Evolutionary conservation across 2,329 filamentous ascomycete genomes (phyloP).

Genomic region (Dactylellina haptotyla): DNA sequence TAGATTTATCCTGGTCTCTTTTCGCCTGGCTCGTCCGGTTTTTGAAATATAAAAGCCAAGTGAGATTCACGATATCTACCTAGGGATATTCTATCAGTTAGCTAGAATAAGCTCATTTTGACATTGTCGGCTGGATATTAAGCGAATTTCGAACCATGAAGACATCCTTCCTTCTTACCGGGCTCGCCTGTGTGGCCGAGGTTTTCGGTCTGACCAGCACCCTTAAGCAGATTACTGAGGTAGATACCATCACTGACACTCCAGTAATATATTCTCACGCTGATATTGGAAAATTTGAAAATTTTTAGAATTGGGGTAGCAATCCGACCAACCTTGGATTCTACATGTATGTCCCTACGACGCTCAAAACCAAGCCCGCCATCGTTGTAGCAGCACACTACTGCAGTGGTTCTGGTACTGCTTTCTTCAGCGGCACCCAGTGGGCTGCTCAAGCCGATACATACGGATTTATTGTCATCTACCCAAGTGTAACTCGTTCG

Average conservation of each 20-base stretch:
- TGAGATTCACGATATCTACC: background rate
- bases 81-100: no score
- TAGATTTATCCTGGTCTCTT: no score
- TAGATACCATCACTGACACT: background rate
- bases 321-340: conserved; percentile 45
- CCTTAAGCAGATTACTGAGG: conserved; percentile 14
- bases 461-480: conserved; percentile 69
- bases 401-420: conserved; percentile 68
- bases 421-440: conserved; percentile 66
- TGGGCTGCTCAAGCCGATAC: conserved; percentile 67
- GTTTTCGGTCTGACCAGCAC: conserved; percentile 36
- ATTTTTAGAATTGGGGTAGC: conserved; percentile 29
- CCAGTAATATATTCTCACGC: background rate
- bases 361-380: conserved; percentile 64
- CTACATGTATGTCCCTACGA: conserved; percentile 63
- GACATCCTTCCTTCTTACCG: conserved; percentile 27
- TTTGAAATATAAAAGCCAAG: background rate
- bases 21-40: no score
- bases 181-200: conserved; percentile 21
- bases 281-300: background rate
- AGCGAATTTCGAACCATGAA: conserved; percentile 19
- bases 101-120: no score
- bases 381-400: conserved; percentile 70
- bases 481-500: conserved; percentile 63
- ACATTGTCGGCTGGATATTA: no score